phyloP scores from a whole-genome alignment of 139 green algal species.

The Mesotaenium endlicherianum region DNA sequence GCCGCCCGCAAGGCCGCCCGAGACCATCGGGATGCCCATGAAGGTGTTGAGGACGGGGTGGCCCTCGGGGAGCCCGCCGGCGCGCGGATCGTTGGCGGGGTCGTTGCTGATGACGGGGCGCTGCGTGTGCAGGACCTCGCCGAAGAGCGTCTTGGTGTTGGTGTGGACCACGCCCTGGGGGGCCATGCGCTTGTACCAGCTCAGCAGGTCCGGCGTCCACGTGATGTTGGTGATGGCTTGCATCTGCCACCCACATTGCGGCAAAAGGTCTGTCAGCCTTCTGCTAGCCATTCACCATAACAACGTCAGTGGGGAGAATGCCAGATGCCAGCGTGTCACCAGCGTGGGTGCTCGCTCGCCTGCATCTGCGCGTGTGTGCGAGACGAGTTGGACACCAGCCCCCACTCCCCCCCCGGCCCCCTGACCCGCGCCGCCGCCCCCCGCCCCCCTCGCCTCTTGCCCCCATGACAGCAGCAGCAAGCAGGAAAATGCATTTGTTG shows the following conservation, averaged over 20 bases:
- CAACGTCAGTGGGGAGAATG: too few relatives aligned
- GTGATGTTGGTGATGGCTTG: background rate
- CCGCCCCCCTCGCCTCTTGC: too few relatives aligned
- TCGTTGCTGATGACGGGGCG: background rate
- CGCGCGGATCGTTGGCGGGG: background rate
- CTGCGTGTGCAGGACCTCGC: background rate
- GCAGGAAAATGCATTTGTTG: too few relatives aligned
- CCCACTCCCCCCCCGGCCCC: too few relatives aligned
- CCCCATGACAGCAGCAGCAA: too few relatives aligned
- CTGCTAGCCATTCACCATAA: too few relatives aligned
- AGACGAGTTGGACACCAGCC: too few relatives aligned
- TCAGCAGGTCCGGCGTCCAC: background rate
- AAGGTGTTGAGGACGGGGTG: background rate
- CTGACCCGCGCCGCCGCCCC: too few relatives aligned
- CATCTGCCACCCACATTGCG: background rate
- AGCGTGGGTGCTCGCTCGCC: too few relatives aligned
- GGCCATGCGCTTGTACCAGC: background rate
- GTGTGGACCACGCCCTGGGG: background rate
- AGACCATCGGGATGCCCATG: background rate
- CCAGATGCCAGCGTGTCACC: too few relatives aligned
- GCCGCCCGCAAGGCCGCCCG: background rate
- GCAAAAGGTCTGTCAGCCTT: background rate
- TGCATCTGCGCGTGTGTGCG: too few relatives aligned
- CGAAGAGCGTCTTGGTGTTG: background rate
- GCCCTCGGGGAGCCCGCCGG: background rate